Conservation (phyloP, 495 filamentous ascomycete species). For the Podospora pseudopauciseta region DNA sequence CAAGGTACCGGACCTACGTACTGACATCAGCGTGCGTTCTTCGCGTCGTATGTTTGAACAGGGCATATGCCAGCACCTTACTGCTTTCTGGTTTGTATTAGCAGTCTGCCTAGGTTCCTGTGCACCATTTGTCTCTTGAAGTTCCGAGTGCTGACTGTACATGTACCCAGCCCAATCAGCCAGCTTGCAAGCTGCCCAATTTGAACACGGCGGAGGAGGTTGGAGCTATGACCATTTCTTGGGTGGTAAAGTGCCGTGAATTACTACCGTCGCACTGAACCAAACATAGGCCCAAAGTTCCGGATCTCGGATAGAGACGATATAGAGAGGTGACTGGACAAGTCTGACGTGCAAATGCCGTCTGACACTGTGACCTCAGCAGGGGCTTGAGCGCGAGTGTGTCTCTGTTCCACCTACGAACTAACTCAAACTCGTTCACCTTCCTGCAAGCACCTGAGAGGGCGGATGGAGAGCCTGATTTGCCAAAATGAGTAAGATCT, state of each 20-base stretch:
- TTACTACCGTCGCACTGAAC: not conserved
- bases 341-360: not conserved
- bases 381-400: not conserved
- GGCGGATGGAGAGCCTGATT: no score
- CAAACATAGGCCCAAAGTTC: not conserved
- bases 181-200: not conserved
- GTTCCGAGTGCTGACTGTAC: no score
- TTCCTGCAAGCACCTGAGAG: not conserved
- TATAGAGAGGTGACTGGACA: not conserved
- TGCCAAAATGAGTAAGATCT: no score
- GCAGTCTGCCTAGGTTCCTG: no score
- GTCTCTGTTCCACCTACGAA: no score
- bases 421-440: not conserved
- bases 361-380: not conserved
- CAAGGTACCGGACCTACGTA: not conserved
- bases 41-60: no score
- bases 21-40: no score
- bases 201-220: not conserved
- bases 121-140: no score
- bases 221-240: not conserved
- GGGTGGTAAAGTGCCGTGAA: not conserved
- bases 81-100: no score
- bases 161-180: no score
- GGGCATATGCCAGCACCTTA: no score
- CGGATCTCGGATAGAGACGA: not conserved